Evolutionary conservation across 768 basidiomycete species (phyloP).

Genomic region (Mycena leptocephala): DNA sequence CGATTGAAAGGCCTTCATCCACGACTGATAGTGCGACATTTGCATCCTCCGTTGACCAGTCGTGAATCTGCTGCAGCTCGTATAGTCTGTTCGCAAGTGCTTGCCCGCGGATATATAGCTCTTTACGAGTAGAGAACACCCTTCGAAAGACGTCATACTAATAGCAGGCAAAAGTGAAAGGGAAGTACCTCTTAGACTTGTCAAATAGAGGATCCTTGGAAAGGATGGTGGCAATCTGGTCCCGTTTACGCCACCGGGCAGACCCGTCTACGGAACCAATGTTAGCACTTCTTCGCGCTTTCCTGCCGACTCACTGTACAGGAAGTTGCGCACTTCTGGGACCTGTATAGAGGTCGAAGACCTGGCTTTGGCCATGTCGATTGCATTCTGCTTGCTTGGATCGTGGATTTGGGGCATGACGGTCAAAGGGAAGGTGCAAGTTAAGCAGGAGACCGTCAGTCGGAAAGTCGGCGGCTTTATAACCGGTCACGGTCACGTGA

Average conservation of each 20-base stretch:
- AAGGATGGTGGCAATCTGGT: slow-evolving; percentile 62
- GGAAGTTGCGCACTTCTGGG: slow-evolving; percentile 60
- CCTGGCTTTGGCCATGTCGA: slow-evolving; percentile 71
- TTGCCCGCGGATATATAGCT: slow-evolving; percentile 71
- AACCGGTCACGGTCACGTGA: neutral
- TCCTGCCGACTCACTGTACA: slow-evolving; percentile 61
- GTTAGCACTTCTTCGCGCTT: neutral
- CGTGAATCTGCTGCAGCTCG: slow-evolving; percentile 70
- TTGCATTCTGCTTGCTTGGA: slow-evolving; percentile 61
- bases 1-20: slow-evolving; percentile 70
- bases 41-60: slow-evolving; percentile 68
- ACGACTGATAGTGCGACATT: slow-evolving; percentile 62
- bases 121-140: slow-evolving; percentile 71
- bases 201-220: slow-evolving; percentile 73
- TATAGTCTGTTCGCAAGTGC: slow-evolving; percentile 69
- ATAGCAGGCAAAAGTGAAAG: neutral
- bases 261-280: slow-evolving; percentile 59
- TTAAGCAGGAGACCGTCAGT: too few species aligned
- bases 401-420: slow-evolving; percentile 46
- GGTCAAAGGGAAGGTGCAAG: neutral
- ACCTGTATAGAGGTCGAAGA: slow-evolving; percentile 60
- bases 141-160: slow-evolving; percentile 48
- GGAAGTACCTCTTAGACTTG: slow-evolving; percentile 66
- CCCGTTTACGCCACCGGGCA: slow-evolving; percentile 65
- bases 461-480: too few species aligned